Percentiles rank a stretch among this genome's conserved stretches.
Evolutionary conservation across 2,329 filamentous ascomycete species (phyloP).

Genomic region (Apiospora marii): DNA sequence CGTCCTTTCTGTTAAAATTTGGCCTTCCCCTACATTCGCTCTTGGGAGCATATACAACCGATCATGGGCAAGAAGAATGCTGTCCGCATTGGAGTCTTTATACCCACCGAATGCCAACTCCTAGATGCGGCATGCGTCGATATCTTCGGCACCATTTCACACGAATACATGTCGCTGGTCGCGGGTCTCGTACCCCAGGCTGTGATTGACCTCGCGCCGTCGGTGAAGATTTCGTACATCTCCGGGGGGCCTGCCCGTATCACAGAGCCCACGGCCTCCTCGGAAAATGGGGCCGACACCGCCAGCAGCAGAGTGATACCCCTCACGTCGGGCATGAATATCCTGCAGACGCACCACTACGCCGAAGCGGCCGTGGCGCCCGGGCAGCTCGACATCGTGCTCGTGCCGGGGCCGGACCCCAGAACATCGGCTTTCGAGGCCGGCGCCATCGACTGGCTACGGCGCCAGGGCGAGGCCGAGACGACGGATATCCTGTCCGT

Average conservation of each 20-base stretch:
- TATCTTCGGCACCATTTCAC: conserved; percentile 54
- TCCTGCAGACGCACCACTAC: conserved; percentile 54
- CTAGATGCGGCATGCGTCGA: conserved; percentile 61
- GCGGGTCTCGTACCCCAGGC: conserved; percentile 45
- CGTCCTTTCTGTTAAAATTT: not conserved
- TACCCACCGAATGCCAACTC: conserved; percentile 55
- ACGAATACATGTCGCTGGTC: conserved; percentile 51
- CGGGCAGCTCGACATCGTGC: conserved; percentile 58
- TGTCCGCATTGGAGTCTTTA: conserved; percentile 59
- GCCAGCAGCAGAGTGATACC: conserved; percentile 38
- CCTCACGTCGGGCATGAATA: conserved; percentile 49
- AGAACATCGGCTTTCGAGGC: conserved; percentile 34
- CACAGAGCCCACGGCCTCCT: not conserved
- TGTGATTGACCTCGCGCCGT: conserved; percentile 51
- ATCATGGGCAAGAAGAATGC: conserved; percentile 26
- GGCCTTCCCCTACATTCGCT: not conserved
- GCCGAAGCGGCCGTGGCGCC: conserved; percentile 55
- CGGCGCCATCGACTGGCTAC: conserved; percentile 52
- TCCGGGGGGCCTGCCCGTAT: conserved; percentile 35
- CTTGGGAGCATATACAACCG: not conserved
- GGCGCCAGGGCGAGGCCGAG: conserved; percentile 46
- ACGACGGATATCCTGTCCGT: conserved; percentile 58
- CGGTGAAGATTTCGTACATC: conserved; percentile 56
- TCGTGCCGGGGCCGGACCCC: conserved; percentile 60
- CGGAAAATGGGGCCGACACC: not conserved